A percentile compares a stretch with the other conserved stretches of the same genome.
Conservation (phyloP, 148 eudicot species). For the Cornus kousa region DNA sequence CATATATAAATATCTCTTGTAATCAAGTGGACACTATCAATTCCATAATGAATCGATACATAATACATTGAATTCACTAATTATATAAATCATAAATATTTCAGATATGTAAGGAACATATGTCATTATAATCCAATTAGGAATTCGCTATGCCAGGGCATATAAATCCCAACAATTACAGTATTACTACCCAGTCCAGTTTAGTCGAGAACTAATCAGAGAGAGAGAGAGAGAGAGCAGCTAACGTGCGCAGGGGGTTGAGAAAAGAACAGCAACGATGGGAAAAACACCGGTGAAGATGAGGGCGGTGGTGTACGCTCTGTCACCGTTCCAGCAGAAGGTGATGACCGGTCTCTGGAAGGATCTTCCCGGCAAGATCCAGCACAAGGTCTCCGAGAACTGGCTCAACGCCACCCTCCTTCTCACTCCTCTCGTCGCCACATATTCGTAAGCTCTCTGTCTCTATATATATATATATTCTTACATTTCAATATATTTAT, state of each 20-base stretch:
- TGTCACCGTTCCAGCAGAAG: conserved; percentile 94
- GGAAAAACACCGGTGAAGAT: conserved; percentile 76
- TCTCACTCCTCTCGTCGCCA: conserved; percentile 65
- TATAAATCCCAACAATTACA: no score
- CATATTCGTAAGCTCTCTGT: conserved; percentile 35
- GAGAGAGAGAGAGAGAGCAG: not conserved
- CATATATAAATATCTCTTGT: no score
- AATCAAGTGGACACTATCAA: no score
- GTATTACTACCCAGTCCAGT: no score
- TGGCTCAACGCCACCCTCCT: conserved; percentile 77
- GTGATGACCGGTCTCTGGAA: conserved; percentile 94
- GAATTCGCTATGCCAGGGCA: no score
- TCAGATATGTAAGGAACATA: no score
- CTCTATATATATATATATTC: not conserved
- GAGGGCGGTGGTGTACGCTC: conserved; percentile 79
- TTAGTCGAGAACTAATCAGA: no score
- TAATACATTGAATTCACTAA: no score
- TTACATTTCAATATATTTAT: not conserved
- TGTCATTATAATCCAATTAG: no score
- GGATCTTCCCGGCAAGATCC: conserved; percentile 61
- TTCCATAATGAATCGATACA: no score
- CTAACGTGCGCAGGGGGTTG: not conserved
- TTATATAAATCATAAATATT: no score
- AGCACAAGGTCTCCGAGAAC: conserved; percentile 78
- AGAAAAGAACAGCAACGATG: conserved; percentile 29